phyloP scores from a whole-genome alignment of 129 eudicot genomes.

The Arctium lappa region DNA sequence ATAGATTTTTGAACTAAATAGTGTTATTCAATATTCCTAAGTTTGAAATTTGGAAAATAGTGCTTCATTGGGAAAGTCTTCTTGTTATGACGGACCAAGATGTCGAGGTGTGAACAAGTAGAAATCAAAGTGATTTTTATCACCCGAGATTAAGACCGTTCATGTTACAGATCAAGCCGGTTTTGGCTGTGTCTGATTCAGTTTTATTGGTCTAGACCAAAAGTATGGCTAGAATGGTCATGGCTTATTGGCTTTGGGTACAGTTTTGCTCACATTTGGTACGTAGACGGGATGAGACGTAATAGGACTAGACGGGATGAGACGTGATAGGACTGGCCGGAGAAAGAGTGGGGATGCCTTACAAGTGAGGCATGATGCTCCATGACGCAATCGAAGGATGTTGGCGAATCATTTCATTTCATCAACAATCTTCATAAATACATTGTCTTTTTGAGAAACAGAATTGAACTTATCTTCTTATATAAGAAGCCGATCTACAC shows the following conservation, averaged over 20 bases:
- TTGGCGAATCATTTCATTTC: no score
- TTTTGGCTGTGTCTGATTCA: not conserved
- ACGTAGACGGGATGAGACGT: not conserved
- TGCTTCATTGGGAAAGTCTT: not conserved
- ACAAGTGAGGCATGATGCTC: no score
- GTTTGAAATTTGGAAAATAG: slow-evolving; percentile 4
- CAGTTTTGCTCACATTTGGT: not conserved
- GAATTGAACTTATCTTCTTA: no score
- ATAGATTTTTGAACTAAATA: slow-evolving; percentile 15
- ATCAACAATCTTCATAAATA: no score
- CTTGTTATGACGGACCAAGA: slow-evolving; percentile 1
- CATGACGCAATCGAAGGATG: no score
- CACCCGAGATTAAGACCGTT: not conserved
- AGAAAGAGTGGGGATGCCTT: no score
- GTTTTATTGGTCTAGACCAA: not conserved
- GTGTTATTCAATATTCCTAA: not conserved
- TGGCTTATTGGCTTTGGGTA: not conserved
- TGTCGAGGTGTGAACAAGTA: not conserved
- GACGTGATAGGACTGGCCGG: not conserved
- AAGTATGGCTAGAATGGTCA: not conserved
- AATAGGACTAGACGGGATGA: not conserved
- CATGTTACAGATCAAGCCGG: not conserved
- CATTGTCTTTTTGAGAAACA: no score
- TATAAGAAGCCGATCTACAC: no score
- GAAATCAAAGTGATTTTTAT: not conserved